Conservation (phyloP, 768 basidiomycete species). For the Tulasnella sp. region DNA sequence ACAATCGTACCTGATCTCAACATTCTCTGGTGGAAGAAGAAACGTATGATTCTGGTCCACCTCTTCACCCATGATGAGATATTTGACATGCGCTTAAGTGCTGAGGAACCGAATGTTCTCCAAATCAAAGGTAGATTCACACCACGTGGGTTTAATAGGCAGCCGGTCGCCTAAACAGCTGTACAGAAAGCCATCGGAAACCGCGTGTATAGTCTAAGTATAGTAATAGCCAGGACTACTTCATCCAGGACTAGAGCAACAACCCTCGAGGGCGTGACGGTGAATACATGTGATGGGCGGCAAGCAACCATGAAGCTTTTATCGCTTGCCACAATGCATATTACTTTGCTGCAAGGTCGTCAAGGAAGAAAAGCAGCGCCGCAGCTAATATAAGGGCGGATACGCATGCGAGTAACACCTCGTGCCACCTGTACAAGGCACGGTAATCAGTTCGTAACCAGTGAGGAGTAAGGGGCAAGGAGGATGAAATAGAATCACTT, state of each 20-base stretch:
- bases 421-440: background rate
- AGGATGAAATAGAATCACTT: background rate
- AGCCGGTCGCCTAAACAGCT: background rate
- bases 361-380: background rate
- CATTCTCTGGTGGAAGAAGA: background rate
- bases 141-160: background rate
- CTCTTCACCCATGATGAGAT: background rate
- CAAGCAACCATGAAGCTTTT: background rate
- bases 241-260: too few relatives aligned
- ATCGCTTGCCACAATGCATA: background rate
- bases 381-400: background rate
- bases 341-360: background rate
- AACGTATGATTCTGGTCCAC: background rate
- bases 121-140: background rate
- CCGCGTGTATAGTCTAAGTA: background rate
- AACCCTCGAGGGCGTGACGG: background rate
- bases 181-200: background rate
- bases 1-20: background rate
- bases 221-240: background rate
- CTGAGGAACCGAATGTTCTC: background rate
- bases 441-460: background rate
- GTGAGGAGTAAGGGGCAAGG: too few relatives aligned
- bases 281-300: background rate
- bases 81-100: background rate
- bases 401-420: background rate